Evolutionary conservation across 352 stramenopile genomes (phyloP).

Genomic region (Phytophthora chlamydospora): DNA sequence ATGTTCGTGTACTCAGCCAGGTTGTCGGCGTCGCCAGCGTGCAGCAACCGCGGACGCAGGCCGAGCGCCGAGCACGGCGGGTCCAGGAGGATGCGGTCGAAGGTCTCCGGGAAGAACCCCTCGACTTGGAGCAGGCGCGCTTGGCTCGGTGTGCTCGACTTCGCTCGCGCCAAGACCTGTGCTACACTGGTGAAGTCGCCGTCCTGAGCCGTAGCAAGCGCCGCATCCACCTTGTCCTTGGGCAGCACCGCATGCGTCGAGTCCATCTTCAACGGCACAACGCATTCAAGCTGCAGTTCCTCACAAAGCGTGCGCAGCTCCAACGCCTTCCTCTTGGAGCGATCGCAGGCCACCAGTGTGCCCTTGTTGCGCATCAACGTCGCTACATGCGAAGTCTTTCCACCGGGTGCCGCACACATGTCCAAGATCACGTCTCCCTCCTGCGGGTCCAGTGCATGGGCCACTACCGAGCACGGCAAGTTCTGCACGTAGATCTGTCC

Average conservation of each 20-base stretch:
- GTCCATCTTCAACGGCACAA: conserved; percentile 76
- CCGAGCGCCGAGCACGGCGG: conserved; percentile 93
- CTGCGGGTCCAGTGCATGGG: conserved; percentile 86
- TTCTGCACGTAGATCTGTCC: conserved; percentile 94
- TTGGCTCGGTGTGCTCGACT: conserved; percentile 46
- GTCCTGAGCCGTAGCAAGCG: conserved; percentile 1
- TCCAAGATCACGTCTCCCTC: conserved; percentile 90
- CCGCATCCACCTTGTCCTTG: conserved; percentile 39
- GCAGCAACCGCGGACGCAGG: conserved; percentile 89
- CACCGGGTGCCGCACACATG: conserved; percentile 94
- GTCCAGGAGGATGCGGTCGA: conserved; percentile 94
- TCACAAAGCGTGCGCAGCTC: conserved; percentile 81
- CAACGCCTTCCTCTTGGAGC: conserved; percentile 90
- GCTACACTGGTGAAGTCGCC: conserved; percentile 44
- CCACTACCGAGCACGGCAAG: conserved; percentile 92
- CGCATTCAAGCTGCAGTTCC: conserved; percentile 60
- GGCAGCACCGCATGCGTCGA: conserved; percentile 88
- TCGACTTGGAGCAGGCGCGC: conserved; percentile 80
- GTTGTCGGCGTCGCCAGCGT: conserved; percentile 76
- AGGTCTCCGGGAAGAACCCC: conserved; percentile 92
- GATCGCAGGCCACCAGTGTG: conserved; percentile 88
- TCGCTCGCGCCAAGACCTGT: conserved; percentile 66
- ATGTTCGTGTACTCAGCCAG: conserved; percentile 84
- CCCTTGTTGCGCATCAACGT: conserved; percentile 92
- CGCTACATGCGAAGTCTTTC: conserved; percentile 94